A percentile compares a stretch with the other conserved stretches of the same genome.
Conservation (phyloP, 1,139 yeast genomes). For the Candida anutae region DNA sequence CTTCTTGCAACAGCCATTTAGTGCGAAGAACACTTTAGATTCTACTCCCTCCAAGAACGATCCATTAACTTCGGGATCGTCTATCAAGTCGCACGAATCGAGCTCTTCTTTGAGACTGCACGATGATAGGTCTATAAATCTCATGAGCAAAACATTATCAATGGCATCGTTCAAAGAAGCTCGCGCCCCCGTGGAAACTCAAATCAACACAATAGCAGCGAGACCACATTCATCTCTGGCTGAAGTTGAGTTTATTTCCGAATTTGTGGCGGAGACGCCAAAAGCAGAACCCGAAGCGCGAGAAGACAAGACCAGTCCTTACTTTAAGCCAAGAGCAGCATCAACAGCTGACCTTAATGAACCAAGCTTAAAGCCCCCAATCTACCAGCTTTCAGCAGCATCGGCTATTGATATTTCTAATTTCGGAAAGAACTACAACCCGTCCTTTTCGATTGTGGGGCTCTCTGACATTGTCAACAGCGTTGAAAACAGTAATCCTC, state of each 20-base stretch:
- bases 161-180: conserved; percentile 8
- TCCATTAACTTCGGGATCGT: conserved; percentile 8
- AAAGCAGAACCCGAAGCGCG: no score
- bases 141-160: conserved; percentile 23
- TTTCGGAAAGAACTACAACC: conserved; percentile 35
- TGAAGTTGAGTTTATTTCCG: no score
- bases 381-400: conserved; percentile 27
- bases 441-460: conserved; percentile 23
- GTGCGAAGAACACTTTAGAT: no score
- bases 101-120: conserved; percentile 13
- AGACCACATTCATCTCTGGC: no score
- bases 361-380: conserved; percentile 3
- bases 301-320: no score
- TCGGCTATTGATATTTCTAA: conserved; percentile 35
- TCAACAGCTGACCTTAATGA: no score
- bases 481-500: conserved; percentile 7
- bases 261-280: no score
- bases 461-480: conserved; percentile 10
- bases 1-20: no score
- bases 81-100: conserved; percentile 12
- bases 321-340: no score
- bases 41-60: no score
- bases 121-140: conserved; percentile 17
- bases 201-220: no score
- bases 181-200: conserved; percentile 2